These are phyloP conservation scores for Hapsidospora chrysogenum DNA, from an alignment of 495 filamentous ascomycete species.

Conservation along the genomic window DNA sequence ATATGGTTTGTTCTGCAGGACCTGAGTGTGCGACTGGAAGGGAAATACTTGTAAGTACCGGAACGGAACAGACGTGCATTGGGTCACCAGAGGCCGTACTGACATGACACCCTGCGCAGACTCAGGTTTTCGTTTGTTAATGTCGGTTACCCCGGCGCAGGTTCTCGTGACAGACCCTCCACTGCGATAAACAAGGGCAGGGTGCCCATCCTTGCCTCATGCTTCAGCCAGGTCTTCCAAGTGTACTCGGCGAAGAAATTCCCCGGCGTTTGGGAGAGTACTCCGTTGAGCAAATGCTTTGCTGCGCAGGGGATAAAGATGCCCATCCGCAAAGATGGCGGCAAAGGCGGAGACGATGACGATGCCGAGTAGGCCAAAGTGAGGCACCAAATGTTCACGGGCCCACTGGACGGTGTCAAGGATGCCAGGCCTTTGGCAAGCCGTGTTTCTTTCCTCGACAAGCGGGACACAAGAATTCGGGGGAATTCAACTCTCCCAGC, in stretches of 20 bases:
- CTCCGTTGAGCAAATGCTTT: constrained; percentile 82
- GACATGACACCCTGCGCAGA: constrained; percentile 9
- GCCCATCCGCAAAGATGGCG: constrained; percentile 75
- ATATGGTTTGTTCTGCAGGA: constrained; percentile 98
- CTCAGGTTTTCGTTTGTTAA: constrained; percentile 59
- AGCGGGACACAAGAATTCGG: no score
- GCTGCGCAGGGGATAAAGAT: constrained; percentile 95
- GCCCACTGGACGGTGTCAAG: no score
- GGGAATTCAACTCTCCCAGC: no score
- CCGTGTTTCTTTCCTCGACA: no score
- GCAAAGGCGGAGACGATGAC: constrained; percentile 42
- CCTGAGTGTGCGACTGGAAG: constrained; percentile 85
- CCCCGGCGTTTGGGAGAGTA: constrained; percentile 92
- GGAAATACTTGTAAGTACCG: constrained; percentile 60
- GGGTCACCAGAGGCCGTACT: no score
- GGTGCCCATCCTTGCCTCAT: constrained; percentile 72
- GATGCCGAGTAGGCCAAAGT: constrained; percentile 10
- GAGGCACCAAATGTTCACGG: no score
- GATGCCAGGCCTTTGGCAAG: no score
- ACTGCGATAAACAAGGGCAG: constrained; percentile 52
- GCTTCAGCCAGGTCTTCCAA: constrained; percentile 80
- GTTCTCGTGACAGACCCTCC: constrained; percentile 11
- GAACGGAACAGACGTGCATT: not conserved
- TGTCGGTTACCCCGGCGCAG: constrained; percentile 35
- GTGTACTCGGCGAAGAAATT: constrained; percentile 97